Conservation (phyloP, 805 yeast species). For the Maudiozyma saulgeensis region DNA sequence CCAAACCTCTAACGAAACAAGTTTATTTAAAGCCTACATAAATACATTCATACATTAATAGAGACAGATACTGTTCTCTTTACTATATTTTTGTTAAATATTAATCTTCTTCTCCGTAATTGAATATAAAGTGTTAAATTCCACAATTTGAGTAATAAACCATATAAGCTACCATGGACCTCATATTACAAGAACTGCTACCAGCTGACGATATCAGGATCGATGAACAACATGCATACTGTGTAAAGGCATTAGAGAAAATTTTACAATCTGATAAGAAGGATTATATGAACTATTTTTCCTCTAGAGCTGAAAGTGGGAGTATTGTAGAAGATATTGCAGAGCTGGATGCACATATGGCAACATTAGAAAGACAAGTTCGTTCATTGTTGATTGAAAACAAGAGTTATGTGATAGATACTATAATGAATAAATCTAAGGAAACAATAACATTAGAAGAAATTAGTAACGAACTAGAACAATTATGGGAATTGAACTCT, state of each 20-base stretch:
- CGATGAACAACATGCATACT: conserved; percentile 13
- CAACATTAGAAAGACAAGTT: conserved; percentile 39
- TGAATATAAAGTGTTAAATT: too few species aligned
- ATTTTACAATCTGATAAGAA: conserved; percentile 41
- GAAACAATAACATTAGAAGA: conserved; percentile 9
- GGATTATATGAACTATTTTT: conserved; percentile 37
- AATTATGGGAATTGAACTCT: conserved; percentile 24
- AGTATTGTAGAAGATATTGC: conserved; percentile 57
- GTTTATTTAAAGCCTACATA: too few species aligned
- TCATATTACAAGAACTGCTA: conserved; percentile 1
- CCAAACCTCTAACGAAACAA: too few species aligned
- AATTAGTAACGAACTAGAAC: conserved; percentile 17
- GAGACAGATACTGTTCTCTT: too few species aligned
- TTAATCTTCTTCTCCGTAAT: too few species aligned
- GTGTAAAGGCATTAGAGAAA: conserved; percentile 29
- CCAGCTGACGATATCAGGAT: not conserved
- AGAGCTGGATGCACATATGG: conserved; percentile 52
- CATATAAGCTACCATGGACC: conserved; percentile 1
- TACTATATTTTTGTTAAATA: too few species aligned
- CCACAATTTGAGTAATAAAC: too few species aligned
- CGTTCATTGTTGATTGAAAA: conserved; percentile 31
- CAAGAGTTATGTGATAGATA: conserved; percentile 34
- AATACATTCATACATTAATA: not conserved
- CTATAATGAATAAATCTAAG: conserved; percentile 29
- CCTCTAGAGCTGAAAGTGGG: conserved; percentile 30